phyloP scores from a whole-genome alignment of 2,329 filamentous ascomycete species.

The Ciborinia camelliae region DNA sequence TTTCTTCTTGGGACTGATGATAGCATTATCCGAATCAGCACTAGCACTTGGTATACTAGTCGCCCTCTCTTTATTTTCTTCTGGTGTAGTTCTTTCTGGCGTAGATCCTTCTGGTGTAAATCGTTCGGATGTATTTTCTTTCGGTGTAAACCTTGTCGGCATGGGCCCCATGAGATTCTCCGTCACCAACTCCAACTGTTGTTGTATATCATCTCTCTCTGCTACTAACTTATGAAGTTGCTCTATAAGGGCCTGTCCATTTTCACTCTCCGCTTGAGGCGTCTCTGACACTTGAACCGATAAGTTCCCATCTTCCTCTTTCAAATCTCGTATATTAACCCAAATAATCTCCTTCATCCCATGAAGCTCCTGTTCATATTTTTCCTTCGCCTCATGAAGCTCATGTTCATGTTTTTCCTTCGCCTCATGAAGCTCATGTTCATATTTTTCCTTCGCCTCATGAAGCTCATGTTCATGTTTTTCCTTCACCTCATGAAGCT shows the following conservation, averaged over 20 bases:
- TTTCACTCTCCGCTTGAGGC: too few species aligned
- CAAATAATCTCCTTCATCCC: not conserved
- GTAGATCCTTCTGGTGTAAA: not conserved
- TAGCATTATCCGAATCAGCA: not conserved
- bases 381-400: slow-evolving; percentile 2
- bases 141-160: not conserved
- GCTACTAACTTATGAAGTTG: not conserved
- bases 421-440: not conserved
- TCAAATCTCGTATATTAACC: not conserved
- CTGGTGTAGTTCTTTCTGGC: not conserved
- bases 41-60: not conserved
- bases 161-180: slow-evolving; percentile 3
- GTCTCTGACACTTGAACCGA: not conserved
- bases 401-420: too few species aligned
- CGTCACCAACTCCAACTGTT: slow-evolving; percentile 9
- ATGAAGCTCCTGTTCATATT: not conserved
- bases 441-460: not conserved
- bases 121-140: not conserved
- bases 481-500: not conserved
- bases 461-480: not conserved
- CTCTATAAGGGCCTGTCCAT: not conserved
- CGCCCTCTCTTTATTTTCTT: not conserved
- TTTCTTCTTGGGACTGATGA: not conserved
- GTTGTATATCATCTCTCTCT: not conserved
- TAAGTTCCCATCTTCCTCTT: not conserved